Evolutionary conservation across 2,329 filamentous ascomycete genomes (phyloP).

Genomic region (Grosmannia huntii): DNA sequence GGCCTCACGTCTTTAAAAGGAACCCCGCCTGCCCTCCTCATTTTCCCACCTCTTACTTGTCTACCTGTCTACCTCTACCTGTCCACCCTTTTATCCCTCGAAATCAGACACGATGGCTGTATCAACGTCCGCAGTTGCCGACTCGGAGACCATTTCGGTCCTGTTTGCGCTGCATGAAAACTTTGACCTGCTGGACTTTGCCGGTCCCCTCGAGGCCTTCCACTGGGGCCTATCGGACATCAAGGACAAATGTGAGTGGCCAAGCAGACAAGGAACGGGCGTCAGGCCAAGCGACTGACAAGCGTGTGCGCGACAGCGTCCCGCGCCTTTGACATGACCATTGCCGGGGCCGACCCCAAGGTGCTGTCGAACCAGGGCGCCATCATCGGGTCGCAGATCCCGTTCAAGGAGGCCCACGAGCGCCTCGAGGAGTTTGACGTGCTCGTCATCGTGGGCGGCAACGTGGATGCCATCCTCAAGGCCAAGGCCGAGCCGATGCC

Average conservation of each 20-base stretch:
- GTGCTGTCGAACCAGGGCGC: conserved; percentile 50
- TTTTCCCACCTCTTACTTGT: conserved; percentile 3
- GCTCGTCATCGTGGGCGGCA: conserved; percentile 64
- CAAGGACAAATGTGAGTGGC: conserved; percentile 35
- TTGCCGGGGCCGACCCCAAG: conserved; percentile 39
- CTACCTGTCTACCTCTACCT: background rate
- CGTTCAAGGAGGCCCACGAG: conserved; percentile 66
- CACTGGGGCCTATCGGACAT: conserved; percentile 37
- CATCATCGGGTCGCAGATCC: conserved; percentile 60
- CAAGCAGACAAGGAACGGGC: background rate
- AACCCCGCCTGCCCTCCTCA: conserved; percentile 2
- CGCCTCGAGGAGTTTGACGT: conserved; percentile 66
- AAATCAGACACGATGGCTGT: conserved; percentile 38
- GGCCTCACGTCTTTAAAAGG: background rate
- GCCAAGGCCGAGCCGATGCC: conserved; percentile 54
- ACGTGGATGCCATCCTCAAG: conserved; percentile 50
- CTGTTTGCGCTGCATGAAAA: conserved; percentile 48
- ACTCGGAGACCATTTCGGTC: conserved; percentile 43
- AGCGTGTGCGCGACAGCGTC: conserved; percentile 23
- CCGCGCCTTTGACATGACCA: conserved; percentile 46
- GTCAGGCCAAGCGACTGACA: background rate
- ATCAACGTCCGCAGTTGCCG: conserved; percentile 45
- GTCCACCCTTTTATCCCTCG: background rate
- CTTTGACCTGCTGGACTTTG: conserved; percentile 47
- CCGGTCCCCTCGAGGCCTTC: conserved; percentile 41